Percentiles rank a stretch among this genome's conserved stretches.
phyloP scores from a whole-genome alignment of 129 eudicot species.

The Cynara cardunculus region DNA sequence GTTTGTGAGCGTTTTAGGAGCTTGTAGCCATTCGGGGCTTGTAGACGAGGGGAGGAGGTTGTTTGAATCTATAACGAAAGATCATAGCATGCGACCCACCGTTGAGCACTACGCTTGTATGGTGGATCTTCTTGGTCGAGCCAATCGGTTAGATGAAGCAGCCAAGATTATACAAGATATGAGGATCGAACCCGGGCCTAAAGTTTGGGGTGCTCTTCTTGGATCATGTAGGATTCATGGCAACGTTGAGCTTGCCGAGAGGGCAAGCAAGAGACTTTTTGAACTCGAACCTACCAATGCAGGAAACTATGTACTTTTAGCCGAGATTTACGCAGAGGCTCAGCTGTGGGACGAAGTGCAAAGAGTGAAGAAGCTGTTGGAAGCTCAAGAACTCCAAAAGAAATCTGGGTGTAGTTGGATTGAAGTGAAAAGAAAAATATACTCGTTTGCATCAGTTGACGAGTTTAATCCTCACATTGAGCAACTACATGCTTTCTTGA shows the following conservation, averaged over 20 bases:
- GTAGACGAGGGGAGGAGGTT: slow-evolving; percentile 64
- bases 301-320: slow-evolving; percentile 86
- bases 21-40: slow-evolving; percentile 91
- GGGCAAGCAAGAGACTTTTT: slow-evolving; percentile 73
- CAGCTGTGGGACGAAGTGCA: slow-evolving; percentile 68
- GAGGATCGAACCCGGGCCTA: slow-evolving; percentile 82
- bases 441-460: slow-evolving; percentile 65
- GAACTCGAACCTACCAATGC: slow-evolving; percentile 85
- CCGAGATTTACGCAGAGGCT: slow-evolving; percentile 77
- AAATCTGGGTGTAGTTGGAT: slow-evolving; percentile 85
- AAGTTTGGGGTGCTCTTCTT: slow-evolving; percentile 88
- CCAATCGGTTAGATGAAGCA: slow-evolving; percentile 82
- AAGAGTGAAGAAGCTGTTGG: slow-evolving; percentile 62
- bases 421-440: slow-evolving; percentile 57
- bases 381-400: slow-evolving; percentile 59
- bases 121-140: slow-evolving; percentile 96
- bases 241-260: slow-evolving; percentile 78
- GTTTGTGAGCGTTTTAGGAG: slow-evolving; percentile 76
- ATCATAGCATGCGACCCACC: slow-evolving; percentile 49
- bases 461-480: slow-evolving; percentile 77
- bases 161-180: slow-evolving; percentile 62
- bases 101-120: slow-evolving; percentile 90
- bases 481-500: slow-evolving; percentile 62
- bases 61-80: slow-evolving; percentile 63
- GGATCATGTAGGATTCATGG: slow-evolving; percentile 94